phyloP scores from a whole-genome alignment of 305 asterid species.

The Solanum aculeatissimum region DNA sequence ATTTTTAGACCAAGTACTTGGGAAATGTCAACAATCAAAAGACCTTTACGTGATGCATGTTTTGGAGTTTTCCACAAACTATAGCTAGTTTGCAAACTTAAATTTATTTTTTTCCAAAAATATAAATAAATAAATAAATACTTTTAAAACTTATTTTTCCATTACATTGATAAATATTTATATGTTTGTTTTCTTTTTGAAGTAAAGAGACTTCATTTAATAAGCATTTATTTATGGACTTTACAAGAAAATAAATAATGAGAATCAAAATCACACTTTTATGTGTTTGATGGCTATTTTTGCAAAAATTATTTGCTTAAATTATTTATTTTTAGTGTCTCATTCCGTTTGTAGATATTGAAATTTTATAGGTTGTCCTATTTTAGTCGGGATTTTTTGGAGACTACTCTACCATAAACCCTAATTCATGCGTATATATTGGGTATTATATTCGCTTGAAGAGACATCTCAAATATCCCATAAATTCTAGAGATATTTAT shows the following conservation, averaged over 20 bases:
- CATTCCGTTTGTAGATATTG: too few species aligned
- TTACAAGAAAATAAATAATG: background rate
- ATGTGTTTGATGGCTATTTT: background rate
- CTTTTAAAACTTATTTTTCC: background rate
- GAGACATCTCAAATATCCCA: too few species aligned
- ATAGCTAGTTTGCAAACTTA: background rate
- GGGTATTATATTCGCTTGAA: too few species aligned
- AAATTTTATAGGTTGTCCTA: too few species aligned
- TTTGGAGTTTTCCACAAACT: background rate
- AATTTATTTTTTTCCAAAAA: background rate
- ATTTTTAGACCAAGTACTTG: background rate
- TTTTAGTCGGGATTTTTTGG: too few species aligned
- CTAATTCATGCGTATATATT: too few species aligned
- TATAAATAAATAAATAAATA: background rate
- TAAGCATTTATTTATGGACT: background rate
- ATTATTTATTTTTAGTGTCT: background rate
- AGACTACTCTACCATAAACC: too few species aligned
- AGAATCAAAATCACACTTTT: background rate
- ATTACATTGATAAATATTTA: too few species aligned
- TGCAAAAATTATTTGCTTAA: background rate
- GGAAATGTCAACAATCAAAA: background rate
- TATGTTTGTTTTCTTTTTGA: too few species aligned
- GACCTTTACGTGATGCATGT: background rate
- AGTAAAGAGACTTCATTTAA: too few species aligned
- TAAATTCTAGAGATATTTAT: too few species aligned